Base-by-base conservation (phyloP, 768 basidiomycete genomes). In the Russula foetens region DNA sequence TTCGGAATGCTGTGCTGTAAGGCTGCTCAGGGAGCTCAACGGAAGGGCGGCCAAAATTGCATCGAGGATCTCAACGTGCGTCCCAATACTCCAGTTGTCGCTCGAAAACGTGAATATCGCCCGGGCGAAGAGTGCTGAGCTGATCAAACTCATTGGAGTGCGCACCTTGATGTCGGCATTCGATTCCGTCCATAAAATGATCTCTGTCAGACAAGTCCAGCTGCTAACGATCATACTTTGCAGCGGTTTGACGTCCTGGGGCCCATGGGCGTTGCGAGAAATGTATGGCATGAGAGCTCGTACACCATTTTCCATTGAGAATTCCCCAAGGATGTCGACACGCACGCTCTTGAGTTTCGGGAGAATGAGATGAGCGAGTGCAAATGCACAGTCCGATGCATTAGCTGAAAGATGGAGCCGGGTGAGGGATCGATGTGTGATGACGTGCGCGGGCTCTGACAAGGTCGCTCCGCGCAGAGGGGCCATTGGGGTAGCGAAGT, bases 321-420 rank as follows among this genome's bases (percentile, higher is more conserved):
- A 51, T 58, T 7, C 23, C 19, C 17, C 24, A 17, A 12, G 4
- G 39, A 12, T 17, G 3, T 29, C 38, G 26, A 53, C 14, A 4
- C 17, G 39, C 17, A 41, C 14, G 3, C 15, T 41, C 15, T 4
- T 41, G 39, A 41, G 39, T 12, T 51, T 46, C 28, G 56, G 61
- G 5, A 62, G 50, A 33, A 33, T 7, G 23, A 62, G 56, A 55
- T 62, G 47, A 3, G 56, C 46, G 5, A 57, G 56, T 15, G 46
- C 56, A 0, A 41, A 17, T 12, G 9, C 35, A n/a, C 56, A 57
- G 28, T 57, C 38, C 2, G 7, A 17, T n/a, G 26, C 46, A 6
- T 9, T 15, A 8, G 23, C 23, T 4, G 35, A 17, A 2, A 49
- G 35, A 17, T 57, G 24, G 33, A 57, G 17, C 4, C 6, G 17